These are phyloP conservation scores for Pilobolus umbonatus DNA, from an alignment of 192 early-diverging fungal species.

Conservation along the genomic window DNA sequence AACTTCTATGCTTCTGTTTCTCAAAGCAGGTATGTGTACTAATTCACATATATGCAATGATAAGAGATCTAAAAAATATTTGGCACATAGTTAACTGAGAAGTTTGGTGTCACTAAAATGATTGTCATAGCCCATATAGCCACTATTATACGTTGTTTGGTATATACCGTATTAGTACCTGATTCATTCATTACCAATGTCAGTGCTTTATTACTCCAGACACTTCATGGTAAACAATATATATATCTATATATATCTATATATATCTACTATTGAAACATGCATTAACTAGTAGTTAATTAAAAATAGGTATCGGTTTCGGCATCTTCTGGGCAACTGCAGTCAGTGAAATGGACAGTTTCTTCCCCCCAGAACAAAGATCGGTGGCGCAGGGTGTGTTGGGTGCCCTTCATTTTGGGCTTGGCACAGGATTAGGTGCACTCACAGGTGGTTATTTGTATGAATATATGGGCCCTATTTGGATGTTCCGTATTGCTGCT, in stretches of 20 bases:
- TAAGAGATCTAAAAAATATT: not conserved
- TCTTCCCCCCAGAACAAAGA: conserved; percentile 31
- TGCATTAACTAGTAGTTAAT: not conserved
- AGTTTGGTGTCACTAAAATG: conserved; percentile 26
- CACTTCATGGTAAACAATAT: conserved; percentile 23
- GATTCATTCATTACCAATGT: conserved; percentile 12
- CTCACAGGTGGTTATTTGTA: conserved; percentile 26
- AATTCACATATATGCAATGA: not conserved
- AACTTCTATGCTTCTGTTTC: conserved; percentile 34
- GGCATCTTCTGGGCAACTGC: conserved; percentile 30
- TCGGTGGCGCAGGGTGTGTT: conserved; percentile 32
- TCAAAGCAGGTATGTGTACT: conserved; percentile 35
- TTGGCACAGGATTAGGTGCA: conserved; percentile 25
- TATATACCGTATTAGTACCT: conserved; percentile 20
- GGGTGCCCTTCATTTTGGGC: conserved; percentile 21
- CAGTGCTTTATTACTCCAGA: conserved; percentile 25
- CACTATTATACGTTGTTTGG: conserved; percentile 16
- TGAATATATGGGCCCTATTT: conserved; percentile 14
- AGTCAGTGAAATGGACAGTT: conserved; percentile 27
- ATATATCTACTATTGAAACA: not conserved
- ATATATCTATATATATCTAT: not conserved
- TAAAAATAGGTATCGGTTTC: conserved; percentile 15
- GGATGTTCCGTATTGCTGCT: conserved; percentile 11
- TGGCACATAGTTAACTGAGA: conserved; percentile 28
- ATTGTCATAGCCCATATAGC: conserved; percentile 25